Evolutionary conservation across 2,329 filamentous ascomycete species (phyloP).

Genomic region (Penicillium sumatraense): DNA sequence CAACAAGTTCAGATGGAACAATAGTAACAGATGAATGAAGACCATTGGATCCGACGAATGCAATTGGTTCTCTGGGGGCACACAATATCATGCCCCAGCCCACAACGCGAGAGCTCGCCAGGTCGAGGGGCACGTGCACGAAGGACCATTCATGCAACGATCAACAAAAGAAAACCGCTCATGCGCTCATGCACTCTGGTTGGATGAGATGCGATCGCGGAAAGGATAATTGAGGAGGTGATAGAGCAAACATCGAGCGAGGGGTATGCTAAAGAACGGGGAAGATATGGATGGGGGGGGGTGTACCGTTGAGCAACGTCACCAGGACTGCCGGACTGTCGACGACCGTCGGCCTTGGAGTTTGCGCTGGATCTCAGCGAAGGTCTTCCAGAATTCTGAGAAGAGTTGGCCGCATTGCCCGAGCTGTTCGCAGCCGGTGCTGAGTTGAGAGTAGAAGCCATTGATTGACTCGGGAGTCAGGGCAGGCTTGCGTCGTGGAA

Average conservation of each 20-base stretch:
- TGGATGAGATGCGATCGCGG: background rate
- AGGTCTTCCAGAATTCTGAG: slow-evolving; percentile 45
- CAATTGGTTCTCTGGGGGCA: slow-evolving; percentile 25
- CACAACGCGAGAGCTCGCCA: slow-evolving; percentile 11
- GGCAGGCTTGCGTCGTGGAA: slow-evolving; percentile 39
- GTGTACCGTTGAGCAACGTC: slow-evolving; percentile 61
- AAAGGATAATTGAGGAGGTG: background rate
- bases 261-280: no score
- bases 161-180: background rate
- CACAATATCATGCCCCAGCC: slow-evolving; percentile 17
- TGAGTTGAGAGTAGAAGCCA: slow-evolving; percentile 48
- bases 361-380: slow-evolving; percentile 56
- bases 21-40: background rate
- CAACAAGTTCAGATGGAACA: slow-evolving; percentile 7
- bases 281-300: slow-evolving; percentile 11
- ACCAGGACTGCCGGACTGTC: slow-evolving; percentile 60
- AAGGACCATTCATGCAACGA: background rate
- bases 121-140: slow-evolving; percentile 20
- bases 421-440: slow-evolving; percentile 41
- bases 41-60: slow-evolving; percentile 10
- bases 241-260: no score
- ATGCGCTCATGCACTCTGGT: background rate
- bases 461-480: slow-evolving; percentile 38
- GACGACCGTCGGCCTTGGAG: slow-evolving; percentile 59
- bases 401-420: slow-evolving; percentile 41